Evolutionary conservation across 129 eudicot genomes (phyloP).

Genomic region (Daucus carota): DNA sequence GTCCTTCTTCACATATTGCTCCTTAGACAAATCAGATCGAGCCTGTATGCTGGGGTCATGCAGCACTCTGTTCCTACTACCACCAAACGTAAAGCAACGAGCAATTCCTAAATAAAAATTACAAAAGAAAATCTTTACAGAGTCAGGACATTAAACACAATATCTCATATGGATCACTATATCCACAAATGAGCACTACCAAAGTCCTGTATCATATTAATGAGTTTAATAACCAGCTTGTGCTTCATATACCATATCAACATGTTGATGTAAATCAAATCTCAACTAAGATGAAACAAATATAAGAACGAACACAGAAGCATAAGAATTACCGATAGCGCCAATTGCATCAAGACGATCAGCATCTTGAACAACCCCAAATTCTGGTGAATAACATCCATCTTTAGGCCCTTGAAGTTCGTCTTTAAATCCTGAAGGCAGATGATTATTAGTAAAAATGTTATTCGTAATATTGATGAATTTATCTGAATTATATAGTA

Average conservation of each 20-base stretch:
- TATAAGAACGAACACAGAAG: slow-evolving; percentile 2
- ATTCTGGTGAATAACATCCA: slow-evolving; percentile 40
- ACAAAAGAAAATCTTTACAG: background rate
- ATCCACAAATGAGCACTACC: background rate
- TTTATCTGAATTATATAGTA: background rate
- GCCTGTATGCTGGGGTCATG: slow-evolving; percentile 70
- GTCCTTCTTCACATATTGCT: slow-evolving; percentile 72
- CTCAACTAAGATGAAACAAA: too few species aligned
- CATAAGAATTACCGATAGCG: slow-evolving; percentile 62
- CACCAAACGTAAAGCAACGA: slow-evolving; percentile 97
- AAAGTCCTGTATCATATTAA: background rate
- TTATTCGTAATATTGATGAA: background rate
- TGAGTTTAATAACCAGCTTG: background rate
- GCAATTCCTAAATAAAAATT: slow-evolving; percentile 56
- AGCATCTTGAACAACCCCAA: slow-evolving; percentile 96
- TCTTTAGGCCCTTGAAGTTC: slow-evolving; percentile 49
- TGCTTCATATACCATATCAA: background rate
- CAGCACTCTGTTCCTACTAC: slow-evolving; percentile 73
- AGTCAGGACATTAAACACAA: background rate
- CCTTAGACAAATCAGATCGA: slow-evolving; percentile 73
- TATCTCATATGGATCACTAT: background rate
- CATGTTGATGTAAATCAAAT: background rate
- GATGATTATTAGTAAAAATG: background rate
- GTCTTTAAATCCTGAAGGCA: slow-evolving; percentile 74
- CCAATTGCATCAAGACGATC: slow-evolving; percentile 99